Conservation (phyloP, 345 rosid species). For the Euphorbia pulcherrima region DNA sequence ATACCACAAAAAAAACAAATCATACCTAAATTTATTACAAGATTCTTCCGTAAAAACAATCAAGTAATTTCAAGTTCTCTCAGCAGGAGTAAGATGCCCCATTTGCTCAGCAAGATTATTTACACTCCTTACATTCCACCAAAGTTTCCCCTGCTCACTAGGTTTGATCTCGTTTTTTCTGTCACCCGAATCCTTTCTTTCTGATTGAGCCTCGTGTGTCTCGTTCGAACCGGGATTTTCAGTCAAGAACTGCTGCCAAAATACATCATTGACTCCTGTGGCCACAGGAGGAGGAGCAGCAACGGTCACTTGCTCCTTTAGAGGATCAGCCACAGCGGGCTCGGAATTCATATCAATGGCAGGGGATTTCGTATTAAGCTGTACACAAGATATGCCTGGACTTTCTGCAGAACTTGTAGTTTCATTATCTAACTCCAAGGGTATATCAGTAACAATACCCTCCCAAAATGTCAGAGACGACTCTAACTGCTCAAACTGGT, state of each 20-base stretch:
- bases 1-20: constrained; percentile 10
- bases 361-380: constrained; percentile 52
- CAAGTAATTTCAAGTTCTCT: constrained; percentile 51
- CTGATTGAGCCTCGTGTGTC: constrained; percentile 65
- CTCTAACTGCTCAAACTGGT: constrained; percentile 57
- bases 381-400: constrained; percentile 51
- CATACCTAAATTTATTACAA: constrained; percentile 21
- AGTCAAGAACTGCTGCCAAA: constrained; percentile 95
- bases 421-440: constrained; percentile 69
- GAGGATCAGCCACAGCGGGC: constrained; percentile 37
- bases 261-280: constrained; percentile 77
- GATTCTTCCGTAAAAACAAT: constrained; percentile 13
- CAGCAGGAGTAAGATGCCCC: constrained; percentile 80
- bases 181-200: constrained; percentile 55
- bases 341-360: constrained; percentile 82
- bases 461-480: constrained; percentile 72
- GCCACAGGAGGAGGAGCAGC: constrained; percentile 33
- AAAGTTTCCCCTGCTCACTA: constrained; percentile 47
- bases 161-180: constrained; percentile 40
- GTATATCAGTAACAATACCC: constrained; percentile 43
- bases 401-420: constrained; percentile 68
- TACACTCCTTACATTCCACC: constrained; percentile 65
- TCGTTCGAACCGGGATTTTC: constrained; percentile 87
- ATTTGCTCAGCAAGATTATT: constrained; percentile 73
- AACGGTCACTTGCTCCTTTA: constrained; percentile 29